Conservation (phyloP, 208 protist genomes). For the Herpetomonas samuelpessoai region DNA sequence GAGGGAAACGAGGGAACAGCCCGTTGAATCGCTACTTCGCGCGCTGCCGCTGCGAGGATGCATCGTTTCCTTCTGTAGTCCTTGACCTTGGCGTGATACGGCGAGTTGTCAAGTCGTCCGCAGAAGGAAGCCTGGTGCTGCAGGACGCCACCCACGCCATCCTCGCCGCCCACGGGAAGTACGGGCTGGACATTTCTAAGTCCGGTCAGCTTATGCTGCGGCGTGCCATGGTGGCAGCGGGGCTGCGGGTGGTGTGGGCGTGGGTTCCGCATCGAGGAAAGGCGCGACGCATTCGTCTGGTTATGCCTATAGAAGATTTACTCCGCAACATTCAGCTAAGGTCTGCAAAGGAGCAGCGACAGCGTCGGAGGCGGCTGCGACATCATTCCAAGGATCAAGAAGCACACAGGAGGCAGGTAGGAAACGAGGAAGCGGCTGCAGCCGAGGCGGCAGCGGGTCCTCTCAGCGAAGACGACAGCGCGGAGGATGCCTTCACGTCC, state of each 20-base stretch:
- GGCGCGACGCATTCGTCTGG: conserved; percentile 27
- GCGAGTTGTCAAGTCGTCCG: conserved; percentile 46
- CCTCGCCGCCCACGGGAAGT: conserved; percentile 38
- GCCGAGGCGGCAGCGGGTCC: no score
- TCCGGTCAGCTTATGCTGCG: neutral
- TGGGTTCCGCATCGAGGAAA: conserved; percentile 21
- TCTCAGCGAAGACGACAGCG: neutral
- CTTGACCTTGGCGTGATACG: conserved; percentile 51
- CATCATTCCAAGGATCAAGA: no score
- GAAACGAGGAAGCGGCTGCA: no score
- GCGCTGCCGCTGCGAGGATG: conserved; percentile 26
- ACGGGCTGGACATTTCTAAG: neutral
- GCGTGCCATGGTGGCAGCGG: conserved; percentile 32
- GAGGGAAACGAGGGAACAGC: conserved; percentile 8
- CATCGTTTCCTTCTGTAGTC: conserved; percentile 22
- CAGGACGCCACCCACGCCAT: conserved; percentile 70
- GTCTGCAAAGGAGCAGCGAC: neutral
- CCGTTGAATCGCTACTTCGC: conserved; percentile 63
- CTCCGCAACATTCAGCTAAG: neutral
- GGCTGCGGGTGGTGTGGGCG: conserved; percentile 45
- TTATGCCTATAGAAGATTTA: conserved; percentile 43
- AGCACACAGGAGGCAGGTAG: no score
- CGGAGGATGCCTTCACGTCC: no score
- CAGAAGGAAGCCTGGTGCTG: conserved; percentile 56
- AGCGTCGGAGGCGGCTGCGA: no score